Conservation (phyloP, 352 stramenopile genomes). For the Globisporangium radiosum region DNA sequence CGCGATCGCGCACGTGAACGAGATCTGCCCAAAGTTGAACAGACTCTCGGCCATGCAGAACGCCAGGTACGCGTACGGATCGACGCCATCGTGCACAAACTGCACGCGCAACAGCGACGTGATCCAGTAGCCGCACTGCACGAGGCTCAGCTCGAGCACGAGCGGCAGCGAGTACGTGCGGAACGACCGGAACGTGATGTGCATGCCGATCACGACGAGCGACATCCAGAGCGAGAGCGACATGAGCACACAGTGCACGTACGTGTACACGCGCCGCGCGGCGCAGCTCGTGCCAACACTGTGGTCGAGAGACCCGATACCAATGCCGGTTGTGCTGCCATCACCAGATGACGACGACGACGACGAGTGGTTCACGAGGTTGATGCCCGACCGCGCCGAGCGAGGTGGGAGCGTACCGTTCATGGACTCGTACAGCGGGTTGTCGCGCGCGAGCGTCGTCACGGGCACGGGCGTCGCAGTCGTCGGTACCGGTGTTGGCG, state of each 20-base stretch:
- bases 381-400: conserved; percentile 11
- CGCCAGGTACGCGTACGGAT: conserved; percentile 41
- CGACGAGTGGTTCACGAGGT: conserved; percentile 9
- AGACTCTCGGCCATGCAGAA: conserved; percentile 73
- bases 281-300: conserved; percentile 7
- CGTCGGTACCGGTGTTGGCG: conserved; percentile 1
- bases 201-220: conserved; percentile 68
- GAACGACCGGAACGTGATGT: conserved; percentile 67
- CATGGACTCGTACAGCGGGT: conserved; percentile 8
- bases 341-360: neutral
- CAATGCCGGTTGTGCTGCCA: neutral
- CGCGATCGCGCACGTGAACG: conserved; percentile 68
- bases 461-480: conserved; percentile 5
- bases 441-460: conserved; percentile 12
- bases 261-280: conserved; percentile 41
- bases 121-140: conserved; percentile 71
- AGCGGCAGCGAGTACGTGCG: conserved; percentile 68
- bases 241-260: conserved; percentile 70
- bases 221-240: conserved; percentile 71
- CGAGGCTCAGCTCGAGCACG: conserved; percentile 55
- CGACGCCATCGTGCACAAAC: conserved; percentile 34
- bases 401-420: conserved; percentile 16
- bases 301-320: neutral
- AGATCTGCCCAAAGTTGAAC: conserved; percentile 77
- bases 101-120: conserved; percentile 56